Evolutionary conservation across 2,329 filamentous ascomycete genomes (phyloP), one percentile per base, ranked within the genome.

Genomic region (Botrytis deweyae): DNA sequence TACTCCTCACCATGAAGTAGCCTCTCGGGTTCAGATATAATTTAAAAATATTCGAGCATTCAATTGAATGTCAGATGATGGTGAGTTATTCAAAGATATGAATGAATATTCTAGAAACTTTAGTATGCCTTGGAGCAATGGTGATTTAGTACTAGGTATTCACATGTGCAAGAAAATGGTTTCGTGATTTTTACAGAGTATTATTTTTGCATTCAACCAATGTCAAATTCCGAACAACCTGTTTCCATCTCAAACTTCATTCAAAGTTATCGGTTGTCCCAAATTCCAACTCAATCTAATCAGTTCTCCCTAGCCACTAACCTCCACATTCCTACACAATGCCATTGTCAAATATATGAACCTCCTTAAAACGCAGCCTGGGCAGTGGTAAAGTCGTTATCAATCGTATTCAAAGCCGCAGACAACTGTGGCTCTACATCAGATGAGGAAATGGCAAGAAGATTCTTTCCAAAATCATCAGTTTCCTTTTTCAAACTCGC

Each of bases 391-490:
- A 64, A 71, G 18, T 25, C 44, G 29, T 22, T 8, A 40, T 64
- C 69, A 55, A 71, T 55, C 16, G 12, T 42, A 18, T 2, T 29
- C 3, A 38, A 5, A 49, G 14, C 25, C 25, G 36, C 55, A 44
- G 44, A 64, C 4, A 74, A 72, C 5, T 68, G 9, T 44, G 46
- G 33, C 66, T 75, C 68, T 29, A 63, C 72, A 72, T 76, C 74
- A 12, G 61, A 33, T 1, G 74, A 76, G 36, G 72, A 70, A 72
- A 77, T 75, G n/a, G 67, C 72, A 61, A 74, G 66, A 33, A 78
- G 61, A n/a, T 70, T 73, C 61, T 70, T 52, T 38, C 74, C 65
- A 61, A 76, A 76, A 36, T 55, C 44, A 46, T 74, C 74, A n/a
- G 73, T 74, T 36, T 75, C 73, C 2, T 38, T n/a, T 66, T 76